A percentile compares a stretch with the other conserved stretches of the same genome.
Conservation (phyloP, 192 early-diverging fungal genomes). For the Podila epigama region DNA sequence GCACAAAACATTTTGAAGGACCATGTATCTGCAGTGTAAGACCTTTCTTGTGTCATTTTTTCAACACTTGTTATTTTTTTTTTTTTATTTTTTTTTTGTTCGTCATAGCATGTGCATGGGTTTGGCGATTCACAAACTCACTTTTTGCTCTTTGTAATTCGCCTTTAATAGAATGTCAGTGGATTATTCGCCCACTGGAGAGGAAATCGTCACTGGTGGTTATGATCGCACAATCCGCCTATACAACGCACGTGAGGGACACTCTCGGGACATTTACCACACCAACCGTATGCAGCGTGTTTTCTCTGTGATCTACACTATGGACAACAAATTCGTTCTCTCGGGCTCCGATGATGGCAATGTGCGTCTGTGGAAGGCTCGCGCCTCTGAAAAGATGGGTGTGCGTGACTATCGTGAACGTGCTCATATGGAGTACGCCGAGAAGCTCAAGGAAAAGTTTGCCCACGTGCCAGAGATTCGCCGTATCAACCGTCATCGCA, state of each 20-base stretch:
- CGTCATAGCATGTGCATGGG: neutral
- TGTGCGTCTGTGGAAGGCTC: conserved; percentile 95
- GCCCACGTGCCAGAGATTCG: conserved; percentile 90
- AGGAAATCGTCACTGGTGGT: conserved; percentile 94
- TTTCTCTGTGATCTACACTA: conserved; percentile 90
- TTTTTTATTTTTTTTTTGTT: neutral
- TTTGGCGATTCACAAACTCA: neutral
- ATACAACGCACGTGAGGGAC: conserved; percentile 80
- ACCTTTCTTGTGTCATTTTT: neutral
- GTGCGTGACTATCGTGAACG: conserved; percentile 79
- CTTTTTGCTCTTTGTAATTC: neutral
- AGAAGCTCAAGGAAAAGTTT: conserved; percentile 93
- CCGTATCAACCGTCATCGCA: conserved; percentile 85
- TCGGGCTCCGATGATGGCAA: conserved; percentile 98
- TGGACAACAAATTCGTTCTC: conserved; percentile 95
- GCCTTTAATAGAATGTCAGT: conserved; percentile 74
- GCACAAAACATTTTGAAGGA: conserved; percentile 91
- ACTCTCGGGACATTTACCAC: conserved; percentile 94
- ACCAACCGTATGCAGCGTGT: conserved; percentile 98
- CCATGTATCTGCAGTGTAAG: conserved; percentile 96
- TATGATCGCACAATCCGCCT: conserved; percentile 95
- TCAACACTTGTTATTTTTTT: neutral
- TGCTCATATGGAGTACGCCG: conserved; percentile 78
- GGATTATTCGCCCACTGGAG: conserved; percentile 97
- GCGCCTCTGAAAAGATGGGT: conserved; percentile 84